Percentiles rank a stretch among this genome's conserved stretches.
These are phyloP conservation scores for Protomyces inouyei DNA, from an alignment of 1,139 yeast species.

Conservation along the genomic window DNA sequence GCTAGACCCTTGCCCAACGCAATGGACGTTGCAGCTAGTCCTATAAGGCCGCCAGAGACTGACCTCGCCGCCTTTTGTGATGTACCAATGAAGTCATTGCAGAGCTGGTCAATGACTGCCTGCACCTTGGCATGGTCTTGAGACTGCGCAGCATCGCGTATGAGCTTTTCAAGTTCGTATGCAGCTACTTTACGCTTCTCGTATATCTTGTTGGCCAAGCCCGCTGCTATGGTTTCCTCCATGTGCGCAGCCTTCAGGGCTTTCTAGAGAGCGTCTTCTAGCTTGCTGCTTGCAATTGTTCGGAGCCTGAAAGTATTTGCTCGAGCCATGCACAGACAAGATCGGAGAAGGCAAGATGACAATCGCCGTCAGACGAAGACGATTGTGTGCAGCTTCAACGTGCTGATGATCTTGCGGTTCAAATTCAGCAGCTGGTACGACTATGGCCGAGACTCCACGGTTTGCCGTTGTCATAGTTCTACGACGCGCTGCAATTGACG, in stretches of 20 bases:
- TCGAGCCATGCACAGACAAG: no score
- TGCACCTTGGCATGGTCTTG: constrained; percentile 51
- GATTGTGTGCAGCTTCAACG: no score
- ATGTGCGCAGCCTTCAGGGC: neutral
- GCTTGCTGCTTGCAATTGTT: no score
- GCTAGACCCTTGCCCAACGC: constrained; percentile 61
- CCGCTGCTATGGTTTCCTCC: constrained; percentile 45
- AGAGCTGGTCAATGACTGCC: constrained; percentile 60
- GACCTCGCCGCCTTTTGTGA: constrained; percentile 67
- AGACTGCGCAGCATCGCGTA: neutral
- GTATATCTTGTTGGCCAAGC: constrained; percentile 81
- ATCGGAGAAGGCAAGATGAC: no score
- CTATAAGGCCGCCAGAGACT: constrained; percentile 71
- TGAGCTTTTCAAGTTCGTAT: constrained; percentile 60
- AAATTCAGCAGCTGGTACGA: no score
- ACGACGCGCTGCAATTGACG: no score
- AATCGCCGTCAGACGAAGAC: no score
- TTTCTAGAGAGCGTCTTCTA: no score
- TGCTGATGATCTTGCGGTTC: no score
- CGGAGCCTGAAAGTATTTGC: no score
- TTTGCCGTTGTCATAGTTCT: no score
- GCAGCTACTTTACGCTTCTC: constrained; percentile 96
- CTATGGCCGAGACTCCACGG: no score
- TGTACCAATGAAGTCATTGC: constrained; percentile 51
- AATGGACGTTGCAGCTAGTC: constrained; percentile 70